Evolutionary conservation across 73 alveolate species (phyloP).

Genomic region (Halteria grandinella): DNA sequence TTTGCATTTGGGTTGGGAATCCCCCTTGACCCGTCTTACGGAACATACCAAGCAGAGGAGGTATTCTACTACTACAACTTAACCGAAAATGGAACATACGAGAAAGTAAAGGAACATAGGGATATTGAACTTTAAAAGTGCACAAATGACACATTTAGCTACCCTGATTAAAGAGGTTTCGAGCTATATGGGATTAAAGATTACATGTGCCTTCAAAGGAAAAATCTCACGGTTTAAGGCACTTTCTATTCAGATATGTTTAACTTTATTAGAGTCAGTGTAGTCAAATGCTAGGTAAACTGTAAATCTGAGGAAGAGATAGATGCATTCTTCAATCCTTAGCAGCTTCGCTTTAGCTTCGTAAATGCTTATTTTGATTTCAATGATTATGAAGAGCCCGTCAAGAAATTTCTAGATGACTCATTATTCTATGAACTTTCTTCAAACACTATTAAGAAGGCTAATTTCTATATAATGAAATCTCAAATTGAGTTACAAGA

Average conservation of each 20-base stretch:
- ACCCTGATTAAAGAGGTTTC: not conserved
- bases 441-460: not conserved
- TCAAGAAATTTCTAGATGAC: constrained; percentile 32
- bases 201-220: no score
- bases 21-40: no score
- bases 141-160: not conserved
- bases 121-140: no score
- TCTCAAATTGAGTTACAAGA: constrained; percentile 14
- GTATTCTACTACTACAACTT: no score
- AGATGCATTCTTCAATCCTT: not conserved
- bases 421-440: constrained; percentile 24
- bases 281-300: no score
- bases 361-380: constrained; percentile 35
- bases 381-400: constrained; percentile 16
- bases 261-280: no score
- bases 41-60: no score
- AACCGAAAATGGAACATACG: no score
- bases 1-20: no score
- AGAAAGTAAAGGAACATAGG: not conserved
- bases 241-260: no score
- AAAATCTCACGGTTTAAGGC: no score
- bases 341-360: not conserved
- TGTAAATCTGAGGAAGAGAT: not conserved
- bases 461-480: constrained; percentile 11
- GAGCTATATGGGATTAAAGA: no score